A percentile compares a stretch with the other conserved stretches of the same genome.
These are phyloP conservation scores for Globisporangium radiosum DNA, from an alignment of 352 stramenopile species.

Conservation along the genomic window DNA sequence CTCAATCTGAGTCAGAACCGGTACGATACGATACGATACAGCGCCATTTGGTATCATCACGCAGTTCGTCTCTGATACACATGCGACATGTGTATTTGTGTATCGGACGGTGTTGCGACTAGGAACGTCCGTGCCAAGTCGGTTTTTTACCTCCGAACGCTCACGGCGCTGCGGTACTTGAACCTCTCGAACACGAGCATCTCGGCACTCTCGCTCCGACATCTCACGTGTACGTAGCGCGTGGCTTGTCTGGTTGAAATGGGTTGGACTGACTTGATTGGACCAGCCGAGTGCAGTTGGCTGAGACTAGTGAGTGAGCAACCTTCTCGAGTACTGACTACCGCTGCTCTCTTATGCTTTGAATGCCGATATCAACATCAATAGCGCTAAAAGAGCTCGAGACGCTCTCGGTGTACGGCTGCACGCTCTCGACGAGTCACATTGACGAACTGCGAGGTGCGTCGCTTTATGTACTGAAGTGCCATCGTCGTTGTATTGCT, in stretches of 20 bases:
- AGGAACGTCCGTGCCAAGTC: conserved; percentile 74
- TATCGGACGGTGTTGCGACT: neutral
- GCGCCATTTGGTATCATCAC: neutral
- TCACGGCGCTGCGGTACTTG: conserved; percentile 52
- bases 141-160: conserved; percentile 44
- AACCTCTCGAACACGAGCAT: conserved; percentile 79
- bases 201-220: conserved; percentile 52
- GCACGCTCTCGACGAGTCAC: conserved; percentile 32
- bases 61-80: too few relatives aligned
- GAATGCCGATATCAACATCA: neutral
- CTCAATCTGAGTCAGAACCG: conserved; percentile 82
- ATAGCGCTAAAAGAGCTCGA: conserved; percentile 48
- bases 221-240: conserved; percentile 50
- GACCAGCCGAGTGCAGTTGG: neutral
- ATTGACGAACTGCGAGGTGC: conserved; percentile 55
- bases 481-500: neutral
- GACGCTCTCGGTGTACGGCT: conserved; percentile 53
- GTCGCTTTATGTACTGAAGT: neutral
- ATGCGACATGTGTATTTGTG: neutral
- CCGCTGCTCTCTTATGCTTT: neutral
- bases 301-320: too few relatives aligned
- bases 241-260: neutral
- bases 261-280: neutral
- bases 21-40: conserved; percentile 10
- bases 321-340: too few relatives aligned